Evolutionary conservation across 352 stramenopile species (phyloP).

Genomic region (Pythium phragmiticola): DNA sequence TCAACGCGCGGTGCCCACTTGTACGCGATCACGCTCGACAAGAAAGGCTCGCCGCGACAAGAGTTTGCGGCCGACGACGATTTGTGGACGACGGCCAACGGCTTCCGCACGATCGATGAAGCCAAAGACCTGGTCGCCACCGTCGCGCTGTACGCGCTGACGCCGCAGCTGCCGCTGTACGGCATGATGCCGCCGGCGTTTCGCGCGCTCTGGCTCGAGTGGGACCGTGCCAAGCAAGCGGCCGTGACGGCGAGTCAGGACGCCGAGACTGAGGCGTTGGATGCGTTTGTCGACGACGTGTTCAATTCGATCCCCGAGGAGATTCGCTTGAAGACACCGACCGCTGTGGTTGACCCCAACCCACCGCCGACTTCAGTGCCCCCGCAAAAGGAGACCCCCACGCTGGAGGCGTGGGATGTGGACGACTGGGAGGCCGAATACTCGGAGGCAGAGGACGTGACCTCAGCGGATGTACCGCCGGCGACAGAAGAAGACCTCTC

Average conservation of each 20-base stretch:
- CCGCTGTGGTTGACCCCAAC: background rate
- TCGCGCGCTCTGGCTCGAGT: conserved; percentile 86
- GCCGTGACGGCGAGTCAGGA: conserved; percentile 35
- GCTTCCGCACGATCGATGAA: conserved; percentile 63
- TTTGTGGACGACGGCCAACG: conserved; percentile 38
- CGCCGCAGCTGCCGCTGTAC: conserved; percentile 84
- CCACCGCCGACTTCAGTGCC: background rate
- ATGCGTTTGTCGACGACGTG: conserved; percentile 52
- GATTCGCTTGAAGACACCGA: conserved; percentile 36
- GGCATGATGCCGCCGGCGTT: conserved; percentile 87
- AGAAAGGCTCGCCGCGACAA: conserved; percentile 18
- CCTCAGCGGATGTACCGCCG: background rate
- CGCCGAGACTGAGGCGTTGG: conserved; percentile 46
- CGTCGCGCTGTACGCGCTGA: conserved; percentile 86
- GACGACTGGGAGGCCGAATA: conserved; percentile 77
- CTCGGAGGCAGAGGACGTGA: conserved; percentile 26
- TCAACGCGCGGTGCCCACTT: conserved; percentile 32
- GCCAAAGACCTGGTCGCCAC: conserved; percentile 80
- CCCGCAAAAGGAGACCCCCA: background rate
- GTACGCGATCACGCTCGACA: conserved; percentile 55
- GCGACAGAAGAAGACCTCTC: background rate
- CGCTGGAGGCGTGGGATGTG: conserved; percentile 54
- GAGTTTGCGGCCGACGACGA: conserved; percentile 41
- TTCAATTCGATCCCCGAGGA: conserved; percentile 49
- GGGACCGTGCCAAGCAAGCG: conserved; percentile 44